A percentile compares a stretch with the other conserved stretches of the same genome.
Evolutionary conservation across 164 flowering plant species (phyloP).

Genomic region (Echeveria elegans): DNA sequence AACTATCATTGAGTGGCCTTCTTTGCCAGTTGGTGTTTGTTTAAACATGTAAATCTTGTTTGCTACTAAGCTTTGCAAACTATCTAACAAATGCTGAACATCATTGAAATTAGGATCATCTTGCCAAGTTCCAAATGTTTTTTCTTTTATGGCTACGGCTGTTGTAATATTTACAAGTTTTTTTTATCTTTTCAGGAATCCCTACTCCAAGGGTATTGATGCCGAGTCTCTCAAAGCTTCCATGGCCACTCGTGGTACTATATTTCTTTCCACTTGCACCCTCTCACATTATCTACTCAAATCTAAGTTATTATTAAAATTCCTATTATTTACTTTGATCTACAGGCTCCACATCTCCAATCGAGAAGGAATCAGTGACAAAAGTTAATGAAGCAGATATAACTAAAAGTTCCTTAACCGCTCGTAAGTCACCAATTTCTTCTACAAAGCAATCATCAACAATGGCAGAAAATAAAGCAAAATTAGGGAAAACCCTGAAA

Average conservation of each 20-base stretch:
- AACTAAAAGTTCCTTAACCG: slow-evolving; percentile 7
- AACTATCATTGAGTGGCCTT: neutral
- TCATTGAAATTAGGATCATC: neutral
- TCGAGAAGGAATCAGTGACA: neutral
- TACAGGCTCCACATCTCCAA: slow-evolving; percentile 3
- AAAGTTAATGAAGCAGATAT: slow-evolving; percentile 14
- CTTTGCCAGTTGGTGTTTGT: neutral
- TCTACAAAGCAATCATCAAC: slow-evolving; percentile 14
- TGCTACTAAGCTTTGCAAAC: neutral
- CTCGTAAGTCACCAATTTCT: slow-evolving; percentile 7
- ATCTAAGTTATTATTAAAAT: neutral
- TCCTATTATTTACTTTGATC: neutral
- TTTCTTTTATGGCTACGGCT: neutral
- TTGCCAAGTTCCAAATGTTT: neutral
- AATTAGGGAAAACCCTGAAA: slow-evolving; percentile 35
- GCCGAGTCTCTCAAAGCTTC: slow-evolving; percentile 39
- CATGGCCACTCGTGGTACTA: slow-evolving; percentile 50
- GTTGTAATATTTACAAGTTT: neutral
- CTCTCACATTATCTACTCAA: neutral
- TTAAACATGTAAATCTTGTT: neutral
- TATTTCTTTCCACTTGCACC: neutral
- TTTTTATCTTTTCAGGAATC: slow-evolving; percentile 49
- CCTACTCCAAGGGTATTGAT: slow-evolving; percentile 56
- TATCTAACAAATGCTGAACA: neutral
- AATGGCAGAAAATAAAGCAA: slow-evolving; percentile 12